phyloP scores from a whole-genome alignment of 371 early-diverging fungal genomes.

The Mucor velutinosus region DNA sequence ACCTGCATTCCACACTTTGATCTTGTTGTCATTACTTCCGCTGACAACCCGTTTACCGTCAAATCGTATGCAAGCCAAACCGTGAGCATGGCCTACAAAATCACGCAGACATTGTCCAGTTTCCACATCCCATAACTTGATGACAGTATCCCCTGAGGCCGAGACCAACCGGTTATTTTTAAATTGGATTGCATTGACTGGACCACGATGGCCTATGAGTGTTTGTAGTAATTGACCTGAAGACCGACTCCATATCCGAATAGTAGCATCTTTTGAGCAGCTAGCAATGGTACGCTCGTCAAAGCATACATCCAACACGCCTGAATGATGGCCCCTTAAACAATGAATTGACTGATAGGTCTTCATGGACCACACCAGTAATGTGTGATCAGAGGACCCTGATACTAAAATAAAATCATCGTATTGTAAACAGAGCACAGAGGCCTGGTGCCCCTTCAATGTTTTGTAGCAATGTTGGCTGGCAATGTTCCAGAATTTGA shows the following conservation, averaged over 20 bases:
- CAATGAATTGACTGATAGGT: slow-evolving; percentile 40
- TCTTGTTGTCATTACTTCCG: slow-evolving; percentile 92
- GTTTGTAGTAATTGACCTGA: slow-evolving; percentile 58
- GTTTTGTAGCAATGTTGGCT: slow-evolving; percentile 58
- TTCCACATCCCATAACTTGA: slow-evolving; percentile 85
- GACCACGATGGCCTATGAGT: slow-evolving; percentile 80
- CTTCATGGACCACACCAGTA: slow-evolving; percentile 84
- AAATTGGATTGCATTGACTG: slow-evolving; percentile 88
- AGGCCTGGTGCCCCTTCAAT: slow-evolving; percentile 81
- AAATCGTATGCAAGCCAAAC: slow-evolving; percentile 93
- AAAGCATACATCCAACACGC: slow-evolving; percentile 85
- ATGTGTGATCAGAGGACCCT: slow-evolving; percentile 88
- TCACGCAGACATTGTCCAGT: slow-evolving; percentile 69
- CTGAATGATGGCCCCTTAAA: slow-evolving; percentile 71
- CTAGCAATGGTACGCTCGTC: slow-evolving; percentile 72
- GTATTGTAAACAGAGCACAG: slow-evolving; percentile 90
- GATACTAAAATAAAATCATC: slow-evolving; percentile 81
- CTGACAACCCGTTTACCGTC: slow-evolving; percentile 87
- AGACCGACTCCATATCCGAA: slow-evolving; percentile 79
- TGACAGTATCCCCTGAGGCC: slow-evolving; percentile 83
- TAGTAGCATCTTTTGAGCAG: slow-evolving; percentile 92
- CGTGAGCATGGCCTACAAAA: slow-evolving; percentile 76
- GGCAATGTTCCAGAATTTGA: slow-evolving; percentile 68
- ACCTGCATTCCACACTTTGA: slow-evolving; percentile 91
- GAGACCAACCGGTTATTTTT: slow-evolving; percentile 70